Conservation (phyloP, 495 filamentous ascomycete genomes). For the Podospora comata region DNA sequence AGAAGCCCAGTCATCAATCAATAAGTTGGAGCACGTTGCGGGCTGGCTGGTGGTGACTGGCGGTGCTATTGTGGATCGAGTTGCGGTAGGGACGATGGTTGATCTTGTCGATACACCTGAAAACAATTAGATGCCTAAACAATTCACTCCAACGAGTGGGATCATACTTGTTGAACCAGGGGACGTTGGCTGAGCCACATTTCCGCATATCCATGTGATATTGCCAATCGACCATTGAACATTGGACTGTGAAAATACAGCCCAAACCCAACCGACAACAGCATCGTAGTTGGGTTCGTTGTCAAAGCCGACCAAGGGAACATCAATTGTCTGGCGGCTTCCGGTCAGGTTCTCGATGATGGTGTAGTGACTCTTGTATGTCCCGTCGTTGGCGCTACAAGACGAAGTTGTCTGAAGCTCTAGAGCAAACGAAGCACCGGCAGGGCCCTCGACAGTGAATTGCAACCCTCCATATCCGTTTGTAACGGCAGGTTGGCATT, state of each 20-base stretch:
- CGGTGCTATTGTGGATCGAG: constrained; percentile 17
- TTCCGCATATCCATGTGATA: constrained; percentile 49
- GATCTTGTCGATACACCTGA: constrained; percentile 20
- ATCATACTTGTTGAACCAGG: constrained; percentile 25
- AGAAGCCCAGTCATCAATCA: constrained; percentile 61
- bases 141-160: background rate
- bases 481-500: constrained; percentile 45
- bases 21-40: constrained; percentile 46
- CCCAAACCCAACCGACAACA: constrained; percentile 52
- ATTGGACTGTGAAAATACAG: constrained; percentile 44
- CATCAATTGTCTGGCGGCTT: constrained; percentile 48
- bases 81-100: constrained; percentile 18
- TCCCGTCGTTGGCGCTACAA: constrained; percentile 34
- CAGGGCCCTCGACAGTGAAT: constrained; percentile 55
- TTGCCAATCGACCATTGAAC: constrained; percentile 51
- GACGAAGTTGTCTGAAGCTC: constrained; percentile 53
- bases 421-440: constrained; percentile 46
- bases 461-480: constrained; percentile 51
- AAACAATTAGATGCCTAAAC: background rate
- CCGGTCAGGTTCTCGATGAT: constrained; percentile 50
- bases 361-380: constrained; percentile 48
- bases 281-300: constrained; percentile 50
- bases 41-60: constrained; percentile 23
- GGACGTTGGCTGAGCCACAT: constrained; percentile 14
- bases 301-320: constrained; percentile 52